A percentile compares a stretch with the other conserved stretches of the same genome.
Evolutionary conservation across 2,329 filamentous ascomycete species (phyloP).

Genomic region (Podosphaera fusca): DNA sequence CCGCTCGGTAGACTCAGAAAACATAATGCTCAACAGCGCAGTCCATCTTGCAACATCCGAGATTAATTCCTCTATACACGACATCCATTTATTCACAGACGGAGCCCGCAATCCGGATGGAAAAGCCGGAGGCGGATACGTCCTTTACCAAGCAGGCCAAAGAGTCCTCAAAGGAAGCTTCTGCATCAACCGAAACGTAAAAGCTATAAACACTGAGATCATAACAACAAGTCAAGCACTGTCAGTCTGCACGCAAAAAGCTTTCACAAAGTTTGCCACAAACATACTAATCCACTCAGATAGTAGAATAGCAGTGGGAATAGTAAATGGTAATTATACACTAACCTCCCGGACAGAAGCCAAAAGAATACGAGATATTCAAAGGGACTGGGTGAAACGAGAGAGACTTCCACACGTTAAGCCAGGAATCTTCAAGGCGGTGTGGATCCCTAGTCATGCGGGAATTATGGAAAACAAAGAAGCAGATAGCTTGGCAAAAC

Average conservation of each 20-base stretch:
- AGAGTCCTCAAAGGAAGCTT: not conserved
- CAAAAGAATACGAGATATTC: not conserved
- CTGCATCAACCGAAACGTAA: not conserved
- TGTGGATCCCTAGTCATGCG: not conserved
- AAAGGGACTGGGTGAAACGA: not conserved
- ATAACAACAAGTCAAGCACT: not conserved
- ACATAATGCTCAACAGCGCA: not conserved
- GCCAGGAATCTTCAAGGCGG: not conserved
- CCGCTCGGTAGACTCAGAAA: not conserved
- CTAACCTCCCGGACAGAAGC: not conserved
- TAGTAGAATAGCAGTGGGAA: not conserved
- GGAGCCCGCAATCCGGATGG: not conserved
- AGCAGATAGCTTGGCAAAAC: not conserved
- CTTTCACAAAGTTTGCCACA: not conserved
- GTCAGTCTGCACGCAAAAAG: not conserved
- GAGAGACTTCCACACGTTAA: not conserved
- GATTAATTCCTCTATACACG: not conserved
- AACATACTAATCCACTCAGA: not conserved
- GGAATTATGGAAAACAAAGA: not conserved
- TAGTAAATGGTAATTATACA: not conserved
- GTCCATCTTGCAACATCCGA: not conserved
- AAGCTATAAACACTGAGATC: not conserved
- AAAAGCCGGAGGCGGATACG: not conserved
- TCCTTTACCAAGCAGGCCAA: not conserved
- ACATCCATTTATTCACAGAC: not conserved